Percentiles rank a stretch among this genome's conserved stretches.
Conservation (phyloP, 1,139 yeast species). For the Pichia sp. region DNA sequence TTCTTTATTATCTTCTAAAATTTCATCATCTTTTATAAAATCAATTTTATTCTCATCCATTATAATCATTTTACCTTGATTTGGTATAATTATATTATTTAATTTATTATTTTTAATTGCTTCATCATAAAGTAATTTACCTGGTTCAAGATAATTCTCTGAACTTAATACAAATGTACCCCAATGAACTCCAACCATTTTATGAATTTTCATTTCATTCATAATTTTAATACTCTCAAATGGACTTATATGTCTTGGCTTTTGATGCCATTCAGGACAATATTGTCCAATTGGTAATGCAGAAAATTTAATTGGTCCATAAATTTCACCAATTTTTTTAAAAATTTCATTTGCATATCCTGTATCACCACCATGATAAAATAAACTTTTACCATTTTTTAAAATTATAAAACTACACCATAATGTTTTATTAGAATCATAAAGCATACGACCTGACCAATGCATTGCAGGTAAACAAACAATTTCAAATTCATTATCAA, state of each 20-base stretch:
- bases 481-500: conserved; percentile 56
- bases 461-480: conserved; percentile 96
- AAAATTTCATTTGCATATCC: conserved; percentile 77
- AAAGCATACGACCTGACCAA: conserved; percentile 81
- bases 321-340: conserved; percentile 51
- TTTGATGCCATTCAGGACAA: conserved; percentile 91
- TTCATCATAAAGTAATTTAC: conserved; percentile 38
- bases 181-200: conserved; percentile 88
- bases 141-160: conserved; percentile 83
- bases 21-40: conserved; percentile 14
- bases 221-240: conserved; percentile 66
- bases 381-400: conserved; percentile 58
- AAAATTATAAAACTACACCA: conserved; percentile 83
- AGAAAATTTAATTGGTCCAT: conserved; percentile 62
- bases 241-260: conserved; percentile 83
- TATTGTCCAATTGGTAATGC: conserved; percentile 91
- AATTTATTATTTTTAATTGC: conserved; percentile 30
- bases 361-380: conserved; percentile 93
- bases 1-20: conserved; percentile 13
- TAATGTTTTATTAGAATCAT: conserved; percentile 71
- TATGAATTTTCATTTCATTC: conserved; percentile 52
- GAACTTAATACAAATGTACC: conserved; percentile 88
- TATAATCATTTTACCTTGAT: conserved; percentile 43
- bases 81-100: conserved; percentile 43
- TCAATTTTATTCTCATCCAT: conserved; percentile 20